A percentile compares a stretch with the other conserved stretches of the same genome.
Evolutionary conservation across 352 stramenopile genomes (phyloP).

Genomic region (Halophytophthora polymorphica): DNA sequence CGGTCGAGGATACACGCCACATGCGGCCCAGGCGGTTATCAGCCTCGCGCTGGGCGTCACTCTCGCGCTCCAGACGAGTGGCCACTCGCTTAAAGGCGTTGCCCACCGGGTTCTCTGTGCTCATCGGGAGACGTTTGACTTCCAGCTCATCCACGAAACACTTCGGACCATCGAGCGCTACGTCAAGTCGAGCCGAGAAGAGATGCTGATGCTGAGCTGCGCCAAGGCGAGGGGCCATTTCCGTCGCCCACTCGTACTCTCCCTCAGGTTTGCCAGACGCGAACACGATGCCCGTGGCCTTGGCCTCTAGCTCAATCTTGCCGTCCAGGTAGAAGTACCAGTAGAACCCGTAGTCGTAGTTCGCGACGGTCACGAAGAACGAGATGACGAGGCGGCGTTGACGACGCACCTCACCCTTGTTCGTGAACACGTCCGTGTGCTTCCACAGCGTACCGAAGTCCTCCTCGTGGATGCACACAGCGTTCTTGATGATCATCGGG

Average conservation of each 20-base stretch:
- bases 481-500: no score
- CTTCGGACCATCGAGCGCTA: constrained; percentile 67
- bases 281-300: constrained; percentile 77
- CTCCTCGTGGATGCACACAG: no score
- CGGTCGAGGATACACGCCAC: constrained; percentile 67
- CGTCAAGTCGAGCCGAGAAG: constrained; percentile 75
- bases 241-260: constrained; percentile 46
- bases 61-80: constrained; percentile 49
- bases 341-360: constrained; percentile 88
- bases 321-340: no score
- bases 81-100: constrained; percentile 57
- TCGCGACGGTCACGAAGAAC: constrained; percentile 84
- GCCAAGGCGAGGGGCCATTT: constrained; percentile 61
- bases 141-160: constrained; percentile 54
- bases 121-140: constrained; percentile 43
- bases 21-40: constrained; percentile 54
- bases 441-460: no score
- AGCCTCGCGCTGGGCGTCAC: constrained; percentile 40
- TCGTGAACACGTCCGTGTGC: constrained; percentile 46
- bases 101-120: constrained; percentile 45
- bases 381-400: constrained; percentile 76
- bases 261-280: constrained; percentile 65
- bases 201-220: constrained; percentile 73
- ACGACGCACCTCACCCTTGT: constrained; percentile 44
- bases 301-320: constrained; percentile 83